Evolutionary conservation across 1,139 yeast species (phyloP).

Genomic region (Saccharomyces hybrid): DNA sequence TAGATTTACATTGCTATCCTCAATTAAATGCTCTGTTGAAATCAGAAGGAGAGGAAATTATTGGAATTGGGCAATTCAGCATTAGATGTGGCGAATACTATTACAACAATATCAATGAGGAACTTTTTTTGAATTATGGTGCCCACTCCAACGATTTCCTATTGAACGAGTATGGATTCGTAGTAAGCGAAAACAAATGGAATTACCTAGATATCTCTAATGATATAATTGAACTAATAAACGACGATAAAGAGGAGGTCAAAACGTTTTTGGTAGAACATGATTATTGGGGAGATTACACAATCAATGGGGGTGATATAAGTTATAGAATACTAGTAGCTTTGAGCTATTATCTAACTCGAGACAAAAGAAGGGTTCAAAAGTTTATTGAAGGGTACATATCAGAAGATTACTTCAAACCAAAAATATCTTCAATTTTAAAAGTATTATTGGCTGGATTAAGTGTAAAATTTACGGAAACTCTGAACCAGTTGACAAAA

Average conservation of each 20-base stretch:
- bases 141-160: constrained; percentile 80
- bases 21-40: constrained; percentile 9
- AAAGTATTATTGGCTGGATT: constrained; percentile 13
- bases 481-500: constrained; percentile 7
- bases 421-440: constrained; percentile 8
- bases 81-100: constrained; percentile 19
- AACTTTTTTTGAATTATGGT: constrained; percentile 72
- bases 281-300: constrained; percentile 68
- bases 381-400: constrained; percentile 26
- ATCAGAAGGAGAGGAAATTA: constrained; percentile 7
- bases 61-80: constrained; percentile 20
- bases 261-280: constrained; percentile 40
- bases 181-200: constrained; percentile 51
- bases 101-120: constrained; percentile 43
- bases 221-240: constrained; percentile 35
- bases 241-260: constrained; percentile 33
- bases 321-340: constrained; percentile 77
- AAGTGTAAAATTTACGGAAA: constrained; percentile 24
- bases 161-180: constrained; percentile 82
- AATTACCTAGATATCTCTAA: constrained; percentile 59
- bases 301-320: constrained; percentile 44
- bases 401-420: constrained; percentile 25
- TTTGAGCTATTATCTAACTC: constrained; percentile 39
- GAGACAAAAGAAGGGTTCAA: constrained; percentile 20
- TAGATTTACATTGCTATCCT: constrained; percentile 25